A percentile compares a stretch with the other conserved stretches of the same genome.
Conservation (phyloP, 176 grass and related monocot genomes). For the Thinopyrum elongatum region DNA sequence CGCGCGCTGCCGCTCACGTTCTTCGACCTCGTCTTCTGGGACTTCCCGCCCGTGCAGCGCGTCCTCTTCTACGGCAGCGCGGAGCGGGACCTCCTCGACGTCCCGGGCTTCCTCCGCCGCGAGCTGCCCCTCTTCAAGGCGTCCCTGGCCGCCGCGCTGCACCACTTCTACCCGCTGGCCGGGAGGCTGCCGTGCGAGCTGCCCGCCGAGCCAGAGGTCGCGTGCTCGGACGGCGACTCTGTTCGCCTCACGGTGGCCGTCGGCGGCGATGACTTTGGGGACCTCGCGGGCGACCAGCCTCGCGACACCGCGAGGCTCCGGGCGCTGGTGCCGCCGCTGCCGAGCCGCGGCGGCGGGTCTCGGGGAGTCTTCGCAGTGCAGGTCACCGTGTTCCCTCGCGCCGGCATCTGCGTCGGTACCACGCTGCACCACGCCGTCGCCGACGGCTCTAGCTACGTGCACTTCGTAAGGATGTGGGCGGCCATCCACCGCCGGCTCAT, state of each 20-base stretch:
- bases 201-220: background rate
- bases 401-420: slow-evolving; percentile 52
- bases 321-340: slow-evolving; percentile 46
- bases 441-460: slow-evolving; percentile 80
- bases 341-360: background rate
- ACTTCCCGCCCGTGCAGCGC: slow-evolving; percentile 67
- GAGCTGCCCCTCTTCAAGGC: slow-evolving; percentile 39
- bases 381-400: slow-evolving; percentile 63
- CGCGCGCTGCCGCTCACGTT: slow-evolving; percentile 61
- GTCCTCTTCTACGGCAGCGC: slow-evolving; percentile 66
- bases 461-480: slow-evolving; percentile 63
- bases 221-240: slow-evolving; percentile 15
- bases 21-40: slow-evolving; percentile 78
- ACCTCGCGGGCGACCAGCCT: slow-evolving; percentile 43
- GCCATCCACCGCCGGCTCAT: slow-evolving; percentile 1
- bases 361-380: slow-evolving; percentile 54
- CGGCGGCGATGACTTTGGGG: slow-evolving; percentile 41
- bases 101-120: slow-evolving; percentile 33
- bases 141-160: slow-evolving; percentile 57
- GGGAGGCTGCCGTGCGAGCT: slow-evolving; percentile 31
- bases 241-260: slow-evolving; percentile 35
- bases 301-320: slow-evolving; percentile 38
- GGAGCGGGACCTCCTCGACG: background rate
- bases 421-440: slow-evolving; percentile 80
- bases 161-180: slow-evolving; percentile 62